Base-by-base conservation (phyloP, 345 rosid species). In the Garcia nutans region DNA sequence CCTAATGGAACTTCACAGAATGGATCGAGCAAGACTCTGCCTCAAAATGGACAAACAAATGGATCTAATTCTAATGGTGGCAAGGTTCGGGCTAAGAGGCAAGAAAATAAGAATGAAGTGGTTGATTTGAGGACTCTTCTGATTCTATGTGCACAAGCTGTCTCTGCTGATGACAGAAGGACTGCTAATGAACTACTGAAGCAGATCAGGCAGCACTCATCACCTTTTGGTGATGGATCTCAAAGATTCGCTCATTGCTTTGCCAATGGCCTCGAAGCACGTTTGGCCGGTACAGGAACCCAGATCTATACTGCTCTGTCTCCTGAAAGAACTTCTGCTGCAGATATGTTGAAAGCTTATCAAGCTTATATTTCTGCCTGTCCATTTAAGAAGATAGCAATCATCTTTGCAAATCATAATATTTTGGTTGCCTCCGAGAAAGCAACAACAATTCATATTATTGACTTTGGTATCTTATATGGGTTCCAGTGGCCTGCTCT, bases 401-500 rank as follows among this genome's bases (percentile, higher is more conserved):
- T 92, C 76, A 84, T 91, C 75, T 81, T 85, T 0, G 80, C 89
- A 1, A 90, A 88, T 6, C 79, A 89, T 73, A 83, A 89, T 86
- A 0, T 88, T 93, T 72, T 69, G 62, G 55, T 77, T 45, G 79
- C 77, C 70, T 87, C 95, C 61, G 83, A 79, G n/a, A 84, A 82
- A 3, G 85, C 93, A 37, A 82, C 3, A 66, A 84, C 89, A 68
- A 80, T 96, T 76, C 99, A 96, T 79, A 74, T 96, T 22, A 87
- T 96, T 68, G 98, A 96, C 85, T 96, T 96, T 50, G 99, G 99
- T 72, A 86, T 96, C 58, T 86, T 88, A 1, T 93, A 96, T 76
- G 99, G 98, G 74, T 96, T 91, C 77, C 98, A 93, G 10, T 96
- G 98, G 98, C 99, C 99, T 10, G 84, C 90, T 41, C 82, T 96